Evolutionary conservation across 2,329 filamentous ascomycete genomes (phyloP), one percentile per base, ranked within the genome.

Genomic region (Botrytis sinoallii): DNA sequence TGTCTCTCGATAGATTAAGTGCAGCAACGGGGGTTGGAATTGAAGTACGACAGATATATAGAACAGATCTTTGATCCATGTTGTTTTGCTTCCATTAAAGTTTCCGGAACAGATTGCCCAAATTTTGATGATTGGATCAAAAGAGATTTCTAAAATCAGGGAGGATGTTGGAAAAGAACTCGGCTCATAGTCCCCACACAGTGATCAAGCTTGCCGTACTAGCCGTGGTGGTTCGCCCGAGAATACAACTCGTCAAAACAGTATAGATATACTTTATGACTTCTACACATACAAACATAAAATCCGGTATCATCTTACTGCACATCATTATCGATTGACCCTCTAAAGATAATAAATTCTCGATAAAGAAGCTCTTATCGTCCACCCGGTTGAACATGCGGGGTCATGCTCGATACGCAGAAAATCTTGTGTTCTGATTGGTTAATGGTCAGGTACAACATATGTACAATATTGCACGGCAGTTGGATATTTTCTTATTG

Each of bases 311-410:
- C 12, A n/a, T 7, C 10, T 6, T 12, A n/a, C 6, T 38, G 5
- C 12, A n/a, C 6, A 55, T 32, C 5, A 29, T 32, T n/a, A 4
- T 6, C n/a, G 18, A 68, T 22, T 40, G n/a, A 3, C 16, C 10
- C 16, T 35, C 20, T 6, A 10, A 29, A 22, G 65, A 68, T 42
- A 68, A 55, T n/a, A 9, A 10, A 25, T 68, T 18, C 1, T 55
- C 16, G 16, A 68, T 68, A 40, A 22, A 20, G 46, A n/a, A 55
- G 35, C 35, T 68, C 46, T 68, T 68, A 68, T 68, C 65, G 35
- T 42, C n/a, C 35, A 40, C 14, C 32, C 55, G 35, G 65, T 40
- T 10, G 16, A 40, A 55, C 22, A 22, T 67, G 65, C 65, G 65
- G 65, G 65, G 65, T 55, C 32, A 25, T 29, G 25, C 38, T 55